Evolutionary conservation across 2,329 filamentous ascomycete species (phyloP), one percentile per base, ranked within the genome.

Genomic region (Diaporthe ilicicola): DNA sequence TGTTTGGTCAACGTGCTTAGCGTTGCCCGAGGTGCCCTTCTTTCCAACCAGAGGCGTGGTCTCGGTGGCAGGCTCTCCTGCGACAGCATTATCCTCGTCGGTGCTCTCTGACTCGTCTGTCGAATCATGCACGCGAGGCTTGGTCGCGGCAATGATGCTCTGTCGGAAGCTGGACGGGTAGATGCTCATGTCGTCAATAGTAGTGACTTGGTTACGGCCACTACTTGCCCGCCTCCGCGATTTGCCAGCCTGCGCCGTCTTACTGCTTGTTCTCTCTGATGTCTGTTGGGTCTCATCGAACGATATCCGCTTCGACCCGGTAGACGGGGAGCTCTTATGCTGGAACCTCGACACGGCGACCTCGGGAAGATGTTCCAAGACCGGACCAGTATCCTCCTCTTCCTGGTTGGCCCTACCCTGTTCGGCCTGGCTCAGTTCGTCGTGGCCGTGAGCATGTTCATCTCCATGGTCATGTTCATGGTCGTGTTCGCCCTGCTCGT

Each of bases 81-180:
- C 74, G 50, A 72, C 73, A n/a, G 74, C 74, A 39, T 54, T 64
- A 4, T 73, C 72, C n/a, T 70, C 72, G 9, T 69, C 69, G 4
- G 59, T 70, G 32, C 72, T 73, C 17, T 71, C 72, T 17, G 70
- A 70, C 69, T 70, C 69, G 37, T 46, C 22, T n/a, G 65, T 68
- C 27, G 68, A 69, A 8, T 78, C 80, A 72, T 85, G 84, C 10
- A 88, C 85, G 48, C 89, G 89, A 55, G 90, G 84, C 64, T 89
- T 88, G 72, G 91, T 92, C n/a, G 93, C 94, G 46, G 92, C 91
- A 74, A 98, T 97, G 76, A 99, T 97, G 69, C 95, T 94, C 79
- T 97, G 93, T 74, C 96, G 88, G 85, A 98, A 94, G 74, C 92
- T 95, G 29, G 94, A 92, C 3, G 96, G 96, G 79, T 98, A 93